Conservation (phyloP, 108 stramenopile genomes). For the Asterionellopsis glacialis region DNA sequence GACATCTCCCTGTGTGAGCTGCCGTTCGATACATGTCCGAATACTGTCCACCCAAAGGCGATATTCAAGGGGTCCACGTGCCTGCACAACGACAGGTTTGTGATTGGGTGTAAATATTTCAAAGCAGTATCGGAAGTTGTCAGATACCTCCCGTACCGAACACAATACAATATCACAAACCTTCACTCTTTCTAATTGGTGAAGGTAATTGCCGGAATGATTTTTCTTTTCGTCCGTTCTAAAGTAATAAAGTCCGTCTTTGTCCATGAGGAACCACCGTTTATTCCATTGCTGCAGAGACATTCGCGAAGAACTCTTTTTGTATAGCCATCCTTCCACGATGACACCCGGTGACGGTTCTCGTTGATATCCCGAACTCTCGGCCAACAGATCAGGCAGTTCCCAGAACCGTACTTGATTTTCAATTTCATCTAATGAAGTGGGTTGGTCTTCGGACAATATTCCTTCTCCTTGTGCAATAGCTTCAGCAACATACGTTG, state of each 20-base stretch:
- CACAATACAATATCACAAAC: constrained; percentile 91
- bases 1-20: constrained; percentile 64
- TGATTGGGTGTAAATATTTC: constrained; percentile 89
- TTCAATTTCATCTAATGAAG: constrained; percentile 66
- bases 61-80: constrained; percentile 80
- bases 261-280: constrained; percentile 87
- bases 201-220: constrained; percentile 15
- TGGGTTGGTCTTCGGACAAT: constrained; percentile 46
- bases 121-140: constrained; percentile 78
- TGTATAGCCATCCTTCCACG: constrained; percentile 88
- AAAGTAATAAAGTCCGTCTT: constrained; percentile 77
- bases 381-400: constrained; percentile 53
- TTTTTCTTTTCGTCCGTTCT: constrained; percentile 47
- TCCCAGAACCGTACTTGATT: constrained; percentile 71
- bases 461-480: constrained; percentile 53
- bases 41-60: constrained; percentile 85
- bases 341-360: constrained; percentile 71
- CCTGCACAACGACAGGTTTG: constrained; percentile 86
- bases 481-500: constrained; percentile 46
- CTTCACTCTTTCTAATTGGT: constrained; percentile 66
- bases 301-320: constrained; percentile 63
- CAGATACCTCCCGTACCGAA: constrained; percentile 79
- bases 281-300: constrained; percentile 66
- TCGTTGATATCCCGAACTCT: constrained; percentile 64
- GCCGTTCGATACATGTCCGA: constrained; percentile 64